Base-by-base conservation (phyloP, 495 filamentous ascomycete genomes). In the Penicillium lagena region DNA sequence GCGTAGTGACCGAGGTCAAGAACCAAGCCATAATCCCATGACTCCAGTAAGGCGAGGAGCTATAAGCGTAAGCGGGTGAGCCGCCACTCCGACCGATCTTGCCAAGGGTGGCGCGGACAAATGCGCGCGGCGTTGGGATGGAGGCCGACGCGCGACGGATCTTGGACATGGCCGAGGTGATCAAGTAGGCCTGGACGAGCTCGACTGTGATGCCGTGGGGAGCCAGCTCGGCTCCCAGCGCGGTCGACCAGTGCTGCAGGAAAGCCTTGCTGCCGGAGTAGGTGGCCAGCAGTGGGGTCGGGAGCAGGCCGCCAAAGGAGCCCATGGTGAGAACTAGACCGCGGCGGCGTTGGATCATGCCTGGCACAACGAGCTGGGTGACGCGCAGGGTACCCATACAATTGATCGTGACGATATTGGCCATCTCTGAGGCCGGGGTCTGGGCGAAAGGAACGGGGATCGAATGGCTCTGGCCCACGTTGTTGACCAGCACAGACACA, bases 181-280 rank as follows among this genome's bases (percentile, higher is more conserved):
- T 87, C 47, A 99, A 79, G 66, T 99, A 91, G 50, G 83, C 86
- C 51, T 96, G 77, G 22, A 93, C 82, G 34, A 96, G 76, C 56
- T 96, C 78, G 34, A 96, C 90, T 35, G 84, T 80, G 28, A 99
- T 80, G 42, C 86, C 85, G 52, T 87, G 70, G 1, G 79, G 79
- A 50, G 82, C 80, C 17, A 97, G 75, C 66, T 99, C 94, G 9
- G 86, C 74, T 22, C 83, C 85, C 2, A 99, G 79, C 33, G 94
- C 79, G 4, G 80, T 82, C 37, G 88, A 95, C 94, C 94, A 99
- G 62, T 94, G 83, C 65, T 96, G 90, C 45, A 99, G 77, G 77
- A 99, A 99, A 17, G 94, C 91, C 72, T 99, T 99, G 78, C 81
- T 87, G 44, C 94, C 94, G 46, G 87, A 94, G 77, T 99, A 99